These are phyloP conservation scores for Candida methanosorbosa DNA, from an alignment of 805 yeast genomes.

Conservation along the genomic window DNA sequence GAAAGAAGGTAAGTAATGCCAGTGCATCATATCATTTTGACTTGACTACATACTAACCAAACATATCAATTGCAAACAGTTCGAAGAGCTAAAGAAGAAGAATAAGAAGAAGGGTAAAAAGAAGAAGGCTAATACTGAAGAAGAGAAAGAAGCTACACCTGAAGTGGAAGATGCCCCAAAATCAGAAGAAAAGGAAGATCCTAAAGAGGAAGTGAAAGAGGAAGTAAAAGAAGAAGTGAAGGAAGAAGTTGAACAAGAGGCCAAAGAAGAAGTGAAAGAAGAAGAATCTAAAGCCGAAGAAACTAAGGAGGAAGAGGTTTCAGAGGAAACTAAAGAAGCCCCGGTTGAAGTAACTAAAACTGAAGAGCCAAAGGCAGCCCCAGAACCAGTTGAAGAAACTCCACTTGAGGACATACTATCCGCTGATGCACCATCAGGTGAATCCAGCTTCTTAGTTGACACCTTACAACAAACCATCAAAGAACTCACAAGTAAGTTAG, in stretches of 20 bases:
- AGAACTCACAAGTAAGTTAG: constrained; percentile 23
- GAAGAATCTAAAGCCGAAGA: background rate
- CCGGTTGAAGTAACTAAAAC: background rate
- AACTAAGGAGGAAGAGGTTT: background rate
- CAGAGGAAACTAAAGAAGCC: background rate
- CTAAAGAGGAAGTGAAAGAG: background rate
- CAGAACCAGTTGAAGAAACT: background rate
- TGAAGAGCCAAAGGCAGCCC: background rate
- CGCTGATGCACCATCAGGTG: constrained; percentile 5
- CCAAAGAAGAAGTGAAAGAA: background rate
- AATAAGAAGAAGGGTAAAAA: constrained; percentile 15
- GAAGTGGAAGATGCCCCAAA: constrained; percentile 3
- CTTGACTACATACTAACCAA: too few relatives aligned
- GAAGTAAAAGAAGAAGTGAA: constrained; percentile 1
- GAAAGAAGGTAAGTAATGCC: constrained; percentile 20
- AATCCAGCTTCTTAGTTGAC: constrained; percentile 15
- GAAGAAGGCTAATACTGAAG: constrained; percentile 5
- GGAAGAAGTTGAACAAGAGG: background rate
- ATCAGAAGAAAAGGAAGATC: background rate
- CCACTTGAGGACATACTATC: constrained; percentile 13
- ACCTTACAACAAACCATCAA: constrained; percentile 25
- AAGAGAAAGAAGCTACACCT: constrained; percentile 2
- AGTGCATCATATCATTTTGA: too few relatives aligned
- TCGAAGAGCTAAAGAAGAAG: constrained; percentile 24
- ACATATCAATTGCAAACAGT: constrained; percentile 4